Evolutionary conservation across 805 yeast species (phyloP), one percentile per base, ranked within the genome.

Genomic region (Saturnispora saitoi): DNA sequence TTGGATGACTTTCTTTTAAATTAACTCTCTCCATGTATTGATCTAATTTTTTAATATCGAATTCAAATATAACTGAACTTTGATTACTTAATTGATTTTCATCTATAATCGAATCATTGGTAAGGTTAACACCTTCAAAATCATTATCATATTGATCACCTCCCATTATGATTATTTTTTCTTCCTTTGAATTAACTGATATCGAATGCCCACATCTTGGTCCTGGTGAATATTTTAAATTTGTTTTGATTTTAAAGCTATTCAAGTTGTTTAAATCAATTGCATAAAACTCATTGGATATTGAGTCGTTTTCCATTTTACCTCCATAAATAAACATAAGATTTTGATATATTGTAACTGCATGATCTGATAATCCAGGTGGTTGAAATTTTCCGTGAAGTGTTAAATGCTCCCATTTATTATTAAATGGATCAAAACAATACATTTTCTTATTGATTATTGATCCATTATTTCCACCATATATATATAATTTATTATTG

Each of bases 201-300:
- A 91, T 69, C 7, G 95, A 80, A 66, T 93, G 99, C 9, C 98
- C 98, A 53, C 91, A 86, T 57, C 97, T 78, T 12, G 93, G 80
- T 41, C 90, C 86, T 1, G 96, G 95, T 34, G 73, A 70, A 38
- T 68, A 66, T 8, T 62, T 73, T 56, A 64, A 75, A 63, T 68
- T 65, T 38, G 70, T 69, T 56, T 69, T 71, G 2, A 70, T 59
- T 32, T 64, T 63, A 59, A 78, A 81, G 93, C 96, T 89, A 43
- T 78, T 77, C 43, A 76, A 72, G 20, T 85, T 75, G 46, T 78
- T 73, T 56, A 93, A 70, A 61, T 88, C 88, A 56, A 93, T 77
- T n/a, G 89, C 81, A 59, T 77, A 79, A 46, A 89, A 73, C 31
- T 78, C 76, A 57, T 76, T 76, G 50, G 83, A 72, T 47, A 87